A percentile compares a stretch with the other conserved stretches of the same genome.
Conservation (phyloP, 1,139 yeast genomes). For the Candida labiduridarum region DNA sequence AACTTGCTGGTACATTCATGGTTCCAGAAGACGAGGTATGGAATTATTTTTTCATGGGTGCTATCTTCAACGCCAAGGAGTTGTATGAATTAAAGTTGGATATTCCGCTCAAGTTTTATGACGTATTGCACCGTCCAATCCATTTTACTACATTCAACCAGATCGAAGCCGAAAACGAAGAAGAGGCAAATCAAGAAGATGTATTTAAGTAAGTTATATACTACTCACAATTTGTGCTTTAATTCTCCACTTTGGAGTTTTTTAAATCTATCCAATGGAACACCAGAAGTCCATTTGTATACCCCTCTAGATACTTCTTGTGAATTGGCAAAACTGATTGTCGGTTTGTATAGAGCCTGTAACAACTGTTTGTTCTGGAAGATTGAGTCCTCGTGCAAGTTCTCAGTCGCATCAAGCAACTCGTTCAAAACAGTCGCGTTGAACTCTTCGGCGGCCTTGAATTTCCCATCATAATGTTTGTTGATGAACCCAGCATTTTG, state of each 20-base stretch:
- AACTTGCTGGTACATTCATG: constrained; percentile 77
- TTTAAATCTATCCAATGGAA: constrained; percentile 70
- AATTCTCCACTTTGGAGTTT: constrained; percentile 56
- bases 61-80: constrained; percentile 69
- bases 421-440: constrained; percentile 53
- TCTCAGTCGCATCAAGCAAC: constrained; percentile 45
- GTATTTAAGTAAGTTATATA: constrained; percentile 50
- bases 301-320: constrained; percentile 70
- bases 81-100: constrained; percentile 72
- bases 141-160: constrained; percentile 80
- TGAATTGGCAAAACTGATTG: constrained; percentile 54
- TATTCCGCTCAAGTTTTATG: constrained; percentile 79
- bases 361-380: constrained; percentile 62
- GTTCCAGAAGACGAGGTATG: constrained; percentile 86
- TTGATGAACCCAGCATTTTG: constrained; percentile 62
- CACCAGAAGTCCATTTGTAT: constrained; percentile 67
- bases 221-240: constrained; percentile 54
- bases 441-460: constrained; percentile 58
- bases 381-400: constrained; percentile 61
- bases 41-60: constrained; percentile 91
- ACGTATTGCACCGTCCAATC: constrained; percentile 83
- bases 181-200: constrained; percentile 75
- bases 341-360: constrained; percentile 46
- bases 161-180: constrained; percentile 55
- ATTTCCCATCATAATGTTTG: constrained; percentile 45